Evolutionary conservation across 2,329 filamentous ascomycete genomes (phyloP).

Genomic region (Beauveria brongniartii): DNA sequence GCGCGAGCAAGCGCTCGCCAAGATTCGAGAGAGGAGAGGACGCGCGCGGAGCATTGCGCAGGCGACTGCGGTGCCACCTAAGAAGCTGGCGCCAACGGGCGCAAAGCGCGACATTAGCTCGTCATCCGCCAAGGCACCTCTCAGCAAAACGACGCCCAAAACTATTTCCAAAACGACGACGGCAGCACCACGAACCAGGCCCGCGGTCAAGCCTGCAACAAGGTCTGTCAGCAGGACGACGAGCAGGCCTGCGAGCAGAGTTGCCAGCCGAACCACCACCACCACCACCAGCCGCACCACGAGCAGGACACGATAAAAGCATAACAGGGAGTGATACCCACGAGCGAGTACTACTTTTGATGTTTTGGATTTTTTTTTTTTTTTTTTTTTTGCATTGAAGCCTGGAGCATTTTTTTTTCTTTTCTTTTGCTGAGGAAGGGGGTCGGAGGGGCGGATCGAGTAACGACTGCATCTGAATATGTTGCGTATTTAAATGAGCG

Average conservation of each 20-base stretch:
- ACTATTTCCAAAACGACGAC: slow-evolving; percentile 1
- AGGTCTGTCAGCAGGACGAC: slow-evolving; percentile 6
- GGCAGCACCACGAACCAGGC: neutral
- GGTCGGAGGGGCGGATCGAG: neutral
- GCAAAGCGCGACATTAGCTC: slow-evolving; percentile 40
- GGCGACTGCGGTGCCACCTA: slow-evolving; percentile 44
- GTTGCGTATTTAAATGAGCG: slow-evolving; percentile 1
- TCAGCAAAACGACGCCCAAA: slow-evolving; percentile 4
- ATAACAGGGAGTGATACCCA: slow-evolving; percentile 1
- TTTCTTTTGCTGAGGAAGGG: too few species aligned
- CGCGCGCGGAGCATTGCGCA: slow-evolving; percentile 61
- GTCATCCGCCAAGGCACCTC: slow-evolving; percentile 27
- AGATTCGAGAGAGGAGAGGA: slow-evolving; percentile 65
- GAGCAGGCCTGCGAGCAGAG: slow-evolving; percentile 3
- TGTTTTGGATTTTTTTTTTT: neutral
- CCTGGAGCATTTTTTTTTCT: neutral
- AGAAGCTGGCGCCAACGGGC: slow-evolving; percentile 41
- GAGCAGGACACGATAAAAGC: slow-evolving; percentile 7
- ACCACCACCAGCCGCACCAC: slow-evolving; percentile 1
- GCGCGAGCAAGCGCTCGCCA: slow-evolving; percentile 65
- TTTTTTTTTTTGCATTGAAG: slow-evolving; percentile 2
- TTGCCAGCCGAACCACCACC: neutral
- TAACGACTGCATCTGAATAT: slow-evolving; percentile 3
- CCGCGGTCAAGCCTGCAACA: neutral
- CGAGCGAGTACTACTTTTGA: neutral